phyloP scores from a whole-genome alignment of 2,329 filamentous ascomycete species.

The Daldinia sp. region DNA sequence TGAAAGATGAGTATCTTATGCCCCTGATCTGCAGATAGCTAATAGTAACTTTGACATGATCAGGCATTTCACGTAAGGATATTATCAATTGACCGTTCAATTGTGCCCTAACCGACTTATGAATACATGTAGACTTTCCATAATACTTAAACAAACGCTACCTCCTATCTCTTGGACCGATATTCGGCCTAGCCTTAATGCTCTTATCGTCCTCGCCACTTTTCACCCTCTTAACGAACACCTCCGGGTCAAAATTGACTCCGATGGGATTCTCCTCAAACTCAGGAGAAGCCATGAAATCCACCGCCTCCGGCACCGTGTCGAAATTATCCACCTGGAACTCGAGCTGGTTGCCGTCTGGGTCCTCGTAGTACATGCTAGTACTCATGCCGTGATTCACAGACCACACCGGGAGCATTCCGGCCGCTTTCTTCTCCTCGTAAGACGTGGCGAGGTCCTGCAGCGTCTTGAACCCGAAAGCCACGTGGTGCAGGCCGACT shows the following conservation, averaged over 20 bases:
- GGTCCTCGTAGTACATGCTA: conserved; percentile 31
- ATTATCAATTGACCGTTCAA: background rate
- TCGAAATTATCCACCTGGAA: conserved; percentile 31
- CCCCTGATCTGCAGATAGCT: background rate
- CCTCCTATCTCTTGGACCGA: conserved; percentile 22
- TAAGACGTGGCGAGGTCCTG: conserved; percentile 17
- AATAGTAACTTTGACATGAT: background rate
- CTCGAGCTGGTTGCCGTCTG: conserved; percentile 30
- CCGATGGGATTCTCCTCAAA: conserved; percentile 30
- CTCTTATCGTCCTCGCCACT: conserved; percentile 24
- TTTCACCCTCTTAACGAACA: conserved; percentile 19
- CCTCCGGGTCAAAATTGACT: conserved; percentile 19
- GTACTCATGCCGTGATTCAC: conserved; percentile 31
- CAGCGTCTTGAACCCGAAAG: conserved; percentile 25
- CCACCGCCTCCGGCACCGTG: conserved; percentile 18
- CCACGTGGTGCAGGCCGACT: conserved; percentile 28
- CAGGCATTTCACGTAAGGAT: background rate
- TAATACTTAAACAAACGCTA: background rate
- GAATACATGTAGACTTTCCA: background rate
- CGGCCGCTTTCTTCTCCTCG: conserved; percentile 25
- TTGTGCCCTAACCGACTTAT: background rate
- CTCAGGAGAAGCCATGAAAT: conserved; percentile 22
- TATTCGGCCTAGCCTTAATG: conserved; percentile 25
- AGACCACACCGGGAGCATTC: conserved; percentile 18
- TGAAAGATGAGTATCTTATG: background rate